These are phyloP conservation scores for Xylariaceae sp. DNA, from an alignment of 2,329 filamentous ascomycete species.

Conservation along the genomic window DNA sequence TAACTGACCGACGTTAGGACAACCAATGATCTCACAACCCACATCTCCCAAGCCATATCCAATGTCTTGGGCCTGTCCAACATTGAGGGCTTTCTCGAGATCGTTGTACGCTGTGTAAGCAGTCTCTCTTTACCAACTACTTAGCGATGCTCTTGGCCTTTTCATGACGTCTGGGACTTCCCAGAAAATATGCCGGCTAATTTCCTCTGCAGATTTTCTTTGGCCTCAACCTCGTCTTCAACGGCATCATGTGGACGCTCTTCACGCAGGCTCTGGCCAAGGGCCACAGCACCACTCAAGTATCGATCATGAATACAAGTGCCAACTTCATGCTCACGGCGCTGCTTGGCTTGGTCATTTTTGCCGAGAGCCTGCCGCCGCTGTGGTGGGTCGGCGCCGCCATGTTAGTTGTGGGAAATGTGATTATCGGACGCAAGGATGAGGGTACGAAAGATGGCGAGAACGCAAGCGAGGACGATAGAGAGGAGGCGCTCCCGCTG, in stretches of 20 bases:
- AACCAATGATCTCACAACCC: conserved; percentile 51
- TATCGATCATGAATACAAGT: conserved; percentile 77
- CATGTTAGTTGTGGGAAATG: conserved; percentile 69
- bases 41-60: conserved; percentile 42
- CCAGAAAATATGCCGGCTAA: too few species aligned
- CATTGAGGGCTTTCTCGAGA: conserved; percentile 40
- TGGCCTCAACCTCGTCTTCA: conserved; percentile 68
- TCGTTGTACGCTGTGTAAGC: conserved; percentile 46
- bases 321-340: conserved; percentile 79
- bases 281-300: conserved; percentile 71
- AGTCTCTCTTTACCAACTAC: neutral
- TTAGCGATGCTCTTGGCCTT: too few species aligned
- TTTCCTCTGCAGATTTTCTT: conserved; percentile 59
- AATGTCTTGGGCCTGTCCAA: conserved; percentile 37
- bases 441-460: conserved; percentile 10
- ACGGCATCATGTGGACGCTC: conserved; percentile 78
- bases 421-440: conserved; percentile 67
- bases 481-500: neutral
- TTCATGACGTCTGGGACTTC: too few species aligned
- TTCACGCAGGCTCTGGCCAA: conserved; percentile 75
- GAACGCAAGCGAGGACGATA: conserved; percentile 8
- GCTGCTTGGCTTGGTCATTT: conserved; percentile 64
- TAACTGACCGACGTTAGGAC: conserved; percentile 35
- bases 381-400: conserved; percentile 74
- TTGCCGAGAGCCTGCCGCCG: conserved; percentile 65